Evolutionary conservation across 2,329 filamentous ascomycete genomes (phyloP).

Genomic region (Corinectria fuckeliana): DNA sequence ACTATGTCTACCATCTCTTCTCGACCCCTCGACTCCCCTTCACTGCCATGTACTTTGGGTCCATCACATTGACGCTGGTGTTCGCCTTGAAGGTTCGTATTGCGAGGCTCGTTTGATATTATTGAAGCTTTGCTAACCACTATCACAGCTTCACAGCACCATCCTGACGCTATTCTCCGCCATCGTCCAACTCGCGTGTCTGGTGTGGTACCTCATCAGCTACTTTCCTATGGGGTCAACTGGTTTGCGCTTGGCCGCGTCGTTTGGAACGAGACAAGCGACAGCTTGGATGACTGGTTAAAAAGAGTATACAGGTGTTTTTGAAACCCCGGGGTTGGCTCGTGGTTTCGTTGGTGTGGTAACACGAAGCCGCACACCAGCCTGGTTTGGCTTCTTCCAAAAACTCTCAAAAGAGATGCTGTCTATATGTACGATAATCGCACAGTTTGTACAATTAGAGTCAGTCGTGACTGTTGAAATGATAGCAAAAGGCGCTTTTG

Average conservation of each 20-base stretch:
- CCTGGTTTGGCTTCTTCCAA: neutral
- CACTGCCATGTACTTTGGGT: conserved; percentile 93
- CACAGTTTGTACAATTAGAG: conserved; percentile 1
- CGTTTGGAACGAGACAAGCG: conserved; percentile 83
- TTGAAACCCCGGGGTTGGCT: neutral
- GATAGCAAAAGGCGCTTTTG: neutral
- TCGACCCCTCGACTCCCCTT: conserved; percentile 89
- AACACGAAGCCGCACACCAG: neutral
- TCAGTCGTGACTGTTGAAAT: neutral
- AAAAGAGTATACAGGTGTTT: neutral
- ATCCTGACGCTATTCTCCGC: conserved; percentile 85
- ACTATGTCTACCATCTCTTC: conserved; percentile 83
- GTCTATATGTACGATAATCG: conserved; percentile 3
- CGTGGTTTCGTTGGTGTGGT: neutral
- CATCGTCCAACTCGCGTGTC: conserved; percentile 80
- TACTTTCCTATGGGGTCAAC: conserved; percentile 98
- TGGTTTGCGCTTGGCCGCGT: conserved; percentile 83
- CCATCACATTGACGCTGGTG: conserved; percentile 87
- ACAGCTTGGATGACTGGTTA: conserved; percentile 86
- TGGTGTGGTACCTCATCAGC: conserved; percentile 93
- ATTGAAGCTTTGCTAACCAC: conserved; percentile 19
- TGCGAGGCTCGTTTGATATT: neutral
- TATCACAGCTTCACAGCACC: conserved; percentile 76
- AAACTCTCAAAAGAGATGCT: neutral
- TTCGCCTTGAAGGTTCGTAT: conserved; percentile 88